These are phyloP conservation scores for Pseudonitzschia delicatissima DNA, from an alignment of 108 stramenopile genomes.

Conservation along the genomic window DNA sequence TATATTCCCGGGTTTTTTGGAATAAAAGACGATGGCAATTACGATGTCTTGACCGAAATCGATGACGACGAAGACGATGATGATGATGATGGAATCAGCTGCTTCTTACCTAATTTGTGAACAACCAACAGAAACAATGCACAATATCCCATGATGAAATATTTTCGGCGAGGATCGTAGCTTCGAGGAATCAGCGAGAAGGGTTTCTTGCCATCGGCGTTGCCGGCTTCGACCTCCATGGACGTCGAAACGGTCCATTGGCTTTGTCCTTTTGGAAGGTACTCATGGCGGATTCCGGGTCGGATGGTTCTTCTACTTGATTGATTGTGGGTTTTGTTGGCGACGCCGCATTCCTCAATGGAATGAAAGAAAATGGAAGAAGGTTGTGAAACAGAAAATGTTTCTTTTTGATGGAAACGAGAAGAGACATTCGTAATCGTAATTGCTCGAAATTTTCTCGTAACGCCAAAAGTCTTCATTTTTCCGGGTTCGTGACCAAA, in stretches of 20 bases:
- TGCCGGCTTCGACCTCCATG: slow-evolving; percentile 5
- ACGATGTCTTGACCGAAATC: too few species aligned
- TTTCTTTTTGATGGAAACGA: too few species aligned
- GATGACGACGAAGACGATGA: too few species aligned
- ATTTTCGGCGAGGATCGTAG: not conserved
- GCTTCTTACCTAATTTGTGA: not conserved
- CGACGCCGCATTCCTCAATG: not conserved
- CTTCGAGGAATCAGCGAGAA: not conserved
- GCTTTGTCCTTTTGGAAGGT: not conserved
- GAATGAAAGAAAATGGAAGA: too few species aligned
- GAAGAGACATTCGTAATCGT: too few species aligned
- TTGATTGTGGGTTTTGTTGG: not conserved
- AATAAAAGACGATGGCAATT: too few species aligned
- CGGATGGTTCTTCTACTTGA: not conserved
- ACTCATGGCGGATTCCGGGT: not conserved
- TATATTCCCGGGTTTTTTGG: too few species aligned
- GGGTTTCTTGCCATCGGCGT: not conserved
- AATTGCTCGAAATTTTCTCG: too few species aligned
- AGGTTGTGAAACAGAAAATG: too few species aligned
- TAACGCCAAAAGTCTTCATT: too few species aligned
- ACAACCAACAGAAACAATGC: not conserved
- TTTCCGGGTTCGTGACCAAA: too few species aligned
- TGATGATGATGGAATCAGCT: too few species aligned
- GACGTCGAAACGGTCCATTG: not conserved
- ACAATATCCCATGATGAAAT: not conserved